Base-by-base conservation (phyloP, 352 stramenopile species). In the Pythium phragmiticola region DNA sequence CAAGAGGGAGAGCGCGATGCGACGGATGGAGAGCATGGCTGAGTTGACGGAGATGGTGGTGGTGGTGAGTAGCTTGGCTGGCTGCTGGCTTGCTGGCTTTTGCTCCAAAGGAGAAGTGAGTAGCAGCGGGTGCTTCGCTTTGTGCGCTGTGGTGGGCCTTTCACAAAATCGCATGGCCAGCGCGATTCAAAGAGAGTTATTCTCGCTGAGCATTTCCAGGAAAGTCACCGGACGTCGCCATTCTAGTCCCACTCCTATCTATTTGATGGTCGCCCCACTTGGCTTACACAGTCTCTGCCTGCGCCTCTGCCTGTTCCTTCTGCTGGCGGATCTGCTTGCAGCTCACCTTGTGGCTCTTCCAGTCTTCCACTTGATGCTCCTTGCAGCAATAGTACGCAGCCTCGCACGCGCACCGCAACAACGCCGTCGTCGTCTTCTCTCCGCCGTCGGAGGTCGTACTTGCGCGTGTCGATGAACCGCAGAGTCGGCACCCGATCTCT, bases 331-430 rank as follows among this genome's bases (percentile, higher is more conserved):
- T 89, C 37, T 72, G 66, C 67, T 91, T 91, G 73, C 85, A 94
- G 60, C 65, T 84, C 37, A 71, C 71, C 62, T 92, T 92, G 70
- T 94, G 85, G 63, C 87, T 88, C 14, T 60, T 72, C 85, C 85
- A 94, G 75, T 94, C 85, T 61, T 91, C 81, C 16, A 86, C 72
- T 54, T 94, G 82, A 61, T 94, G 85, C 26, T 90, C 79, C 58
- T 94, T 92, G 69, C 72, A 87, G 73, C 85, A 94, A 66, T 94
- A 94, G 70, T 89, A 85, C n/a, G 83, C 76, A 2, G 77, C 78
- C 30, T 88, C 73, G 30, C 85, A 94, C n/a, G 77, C 80, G 53
- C 85, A 94, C 7, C 78, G 77, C 54, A 92, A 66, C 60, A 94
- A 63, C 19, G 21, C 60, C 16, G 73, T 65, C 45, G 45, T 64